Percentiles rank a stretch among this genome's conserved stretches.
Evolutionary conservation across 495 filamentous ascomycete species (phyloP).

Genomic region (Cairneyella variabilis): DNA sequence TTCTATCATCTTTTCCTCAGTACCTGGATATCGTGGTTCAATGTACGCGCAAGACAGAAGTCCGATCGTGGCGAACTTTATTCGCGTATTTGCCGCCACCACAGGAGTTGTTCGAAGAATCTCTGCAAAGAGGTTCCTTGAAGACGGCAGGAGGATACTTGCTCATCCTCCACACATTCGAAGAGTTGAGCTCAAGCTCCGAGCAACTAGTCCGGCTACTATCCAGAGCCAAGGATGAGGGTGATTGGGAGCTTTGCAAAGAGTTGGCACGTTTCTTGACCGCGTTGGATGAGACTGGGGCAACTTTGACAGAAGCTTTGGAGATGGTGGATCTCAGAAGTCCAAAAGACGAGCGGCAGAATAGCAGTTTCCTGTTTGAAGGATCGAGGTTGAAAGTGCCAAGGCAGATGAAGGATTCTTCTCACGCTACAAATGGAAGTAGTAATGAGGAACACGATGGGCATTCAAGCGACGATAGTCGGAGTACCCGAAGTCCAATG

Average conservation of each 20-base stretch:
- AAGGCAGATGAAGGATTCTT: conserved; percentile 31
- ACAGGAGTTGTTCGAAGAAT: conserved; percentile 87
- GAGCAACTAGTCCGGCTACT: conserved; percentile 82
- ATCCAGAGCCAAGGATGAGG: conserved; percentile 72
- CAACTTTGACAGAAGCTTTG: conserved; percentile 75
- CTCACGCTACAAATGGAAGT: conserved; percentile 3
- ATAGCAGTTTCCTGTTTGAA: conserved; percentile 44
- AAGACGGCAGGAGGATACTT: conserved; percentile 97
- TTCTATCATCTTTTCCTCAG: conserved; percentile 81
- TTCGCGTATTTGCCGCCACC: conserved; percentile 88
- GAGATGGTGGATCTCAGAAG: conserved; percentile 60
- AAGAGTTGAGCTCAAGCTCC: conserved; percentile 73
- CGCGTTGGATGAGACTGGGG: conserved; percentile 82
- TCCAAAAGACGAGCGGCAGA: conserved; percentile 33
- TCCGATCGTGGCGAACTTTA: conserved; percentile 89
- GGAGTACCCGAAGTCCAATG: conserved; percentile 12
- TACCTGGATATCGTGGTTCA: conserved; percentile 96
- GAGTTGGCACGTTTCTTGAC: conserved; percentile 91
- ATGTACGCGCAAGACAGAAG: conserved; percentile 96
- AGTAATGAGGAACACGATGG: conserved; percentile 13
- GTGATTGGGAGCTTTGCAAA: conserved; percentile 95
- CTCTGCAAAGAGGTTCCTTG: conserved; percentile 73
- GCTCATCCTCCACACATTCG: conserved; percentile 90
- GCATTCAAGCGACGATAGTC: conserved; percentile 8
- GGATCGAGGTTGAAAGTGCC: conserved; percentile 47